Evolutionary conservation across 2,329 filamentous ascomycete species (phyloP), one percentile per base, ranked within the genome.

Genomic region (Sporothrix inflata): DNA sequence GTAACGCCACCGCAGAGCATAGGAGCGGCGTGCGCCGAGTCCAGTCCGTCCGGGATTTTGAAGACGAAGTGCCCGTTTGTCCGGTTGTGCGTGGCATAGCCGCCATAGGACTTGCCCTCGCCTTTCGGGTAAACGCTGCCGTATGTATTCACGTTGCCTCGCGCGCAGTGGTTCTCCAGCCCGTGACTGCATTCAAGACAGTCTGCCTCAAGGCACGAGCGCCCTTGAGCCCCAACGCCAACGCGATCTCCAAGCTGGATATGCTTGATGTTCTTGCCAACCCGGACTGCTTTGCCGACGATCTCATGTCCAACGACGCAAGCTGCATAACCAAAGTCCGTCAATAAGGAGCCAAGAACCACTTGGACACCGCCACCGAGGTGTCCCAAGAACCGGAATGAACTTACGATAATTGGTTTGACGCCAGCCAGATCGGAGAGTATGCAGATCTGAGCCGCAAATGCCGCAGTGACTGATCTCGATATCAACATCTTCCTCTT

Each of bases 401-500:
- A 16, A 73, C 72, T n/a, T 47, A 73, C 72, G 72, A 30, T 73
- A 73, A 11, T 57, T 27, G 0, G 72, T 71, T 16, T 1, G n/a
- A 19, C 55, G 80, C 86, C 86, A 88, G 66, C 85, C 88, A 1
- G 85, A 87, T 45, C 85, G 83, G 3, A 91, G 81, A 7, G 82
- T 85, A 80, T 91, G 88, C 45, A 90, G 67, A 75, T 91, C 89
- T 0, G 85, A 86, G 71, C 88, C 89, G 77, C 90, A 92, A 74
- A 92, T 85, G 73, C 89, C 89, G 77, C 88, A 91, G 81, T 91
- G 89, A 2, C 87, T 86, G 75, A 92, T 81, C 77, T 87, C 83
- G 75, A 92, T 89, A 77, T 92, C 90, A 69, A 92, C 80, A 74
- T 91, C 89, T 30, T 84, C 86, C 78, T 91, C 89, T 61, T 89